Conservation (phyloP, 2,329 filamentous ascomycete species). For the Raffaelea deltoideospora region DNA sequence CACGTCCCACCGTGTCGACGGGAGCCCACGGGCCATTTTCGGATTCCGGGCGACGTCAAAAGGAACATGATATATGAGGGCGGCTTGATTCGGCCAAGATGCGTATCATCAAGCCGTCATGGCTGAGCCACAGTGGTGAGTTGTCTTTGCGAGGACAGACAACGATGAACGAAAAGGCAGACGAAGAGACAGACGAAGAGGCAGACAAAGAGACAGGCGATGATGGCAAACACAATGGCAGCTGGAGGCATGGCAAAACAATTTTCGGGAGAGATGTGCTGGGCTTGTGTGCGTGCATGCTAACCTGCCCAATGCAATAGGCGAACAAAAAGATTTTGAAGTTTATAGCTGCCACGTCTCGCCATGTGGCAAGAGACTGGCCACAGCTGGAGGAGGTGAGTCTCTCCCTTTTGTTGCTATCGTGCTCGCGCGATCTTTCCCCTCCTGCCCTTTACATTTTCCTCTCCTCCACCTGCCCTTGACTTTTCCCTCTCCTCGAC, state of each 20-base stretch:
- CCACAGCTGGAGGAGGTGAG: slow-evolving; percentile 83
- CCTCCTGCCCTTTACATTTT: not conserved
- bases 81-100: slow-evolving; percentile 29
- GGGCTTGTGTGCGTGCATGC: too few species aligned
- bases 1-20: too few species aligned
- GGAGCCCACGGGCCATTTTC: too few species aligned
- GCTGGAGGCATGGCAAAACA: too few species aligned
- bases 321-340: slow-evolving; percentile 96
- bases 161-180: not conserved
- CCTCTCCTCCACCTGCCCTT: not conserved
- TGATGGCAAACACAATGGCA: too few species aligned
- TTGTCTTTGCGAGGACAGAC: too few species aligned
- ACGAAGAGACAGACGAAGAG: too few species aligned
- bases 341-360: slow-evolving; percentile 98
- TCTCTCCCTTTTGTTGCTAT: not conserved
- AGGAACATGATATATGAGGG: slow-evolving; percentile 7
- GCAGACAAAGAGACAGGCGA: too few species aligned
- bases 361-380: slow-evolving; percentile 79
- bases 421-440: not conserved
- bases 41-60: too few species aligned
- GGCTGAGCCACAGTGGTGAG: slow-evolving; percentile 83
- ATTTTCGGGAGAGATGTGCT: too few species aligned
- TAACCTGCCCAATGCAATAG: slow-evolving; percentile 31
- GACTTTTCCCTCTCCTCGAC: too few species aligned
- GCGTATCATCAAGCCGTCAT: slow-evolving; percentile 87